phyloP scores from a whole-genome alignment of 345 rosid genomes.

The Tarenaya hassleriana region DNA sequence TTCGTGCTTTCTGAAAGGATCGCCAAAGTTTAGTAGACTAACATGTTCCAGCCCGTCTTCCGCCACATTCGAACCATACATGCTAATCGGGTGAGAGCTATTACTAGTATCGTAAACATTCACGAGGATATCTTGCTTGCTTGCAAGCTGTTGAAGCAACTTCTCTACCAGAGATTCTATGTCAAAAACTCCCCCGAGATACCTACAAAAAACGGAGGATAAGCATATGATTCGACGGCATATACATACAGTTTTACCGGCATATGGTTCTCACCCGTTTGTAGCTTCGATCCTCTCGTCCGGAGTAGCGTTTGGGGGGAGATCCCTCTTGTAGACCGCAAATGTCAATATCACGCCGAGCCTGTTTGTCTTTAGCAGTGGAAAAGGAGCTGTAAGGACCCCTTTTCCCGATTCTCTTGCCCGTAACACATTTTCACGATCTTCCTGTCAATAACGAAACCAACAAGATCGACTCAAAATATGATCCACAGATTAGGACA shows the following conservation, averaged over 20 bases:
- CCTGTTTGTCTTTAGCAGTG: constrained; percentile 80
- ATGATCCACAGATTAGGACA: constrained; percentile 17
- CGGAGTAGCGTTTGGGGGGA: constrained; percentile 53
- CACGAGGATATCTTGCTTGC: constrained; percentile 87
- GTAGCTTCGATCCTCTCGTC: constrained; percentile 74
- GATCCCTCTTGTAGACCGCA: constrained; percentile 86
- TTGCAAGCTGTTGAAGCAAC: constrained; percentile 93
- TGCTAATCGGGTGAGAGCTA: constrained; percentile 69
- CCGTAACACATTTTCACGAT: constrained; percentile 79
- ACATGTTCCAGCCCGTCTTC: constrained; percentile 52
- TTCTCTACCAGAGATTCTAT: constrained; percentile 88
- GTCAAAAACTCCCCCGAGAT: constrained; percentile 90
- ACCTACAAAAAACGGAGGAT: constrained; percentile 39
- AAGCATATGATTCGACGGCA: too few relatives aligned
- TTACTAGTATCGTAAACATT: constrained; percentile 81
- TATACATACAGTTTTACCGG: background rate
- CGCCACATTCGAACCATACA: constrained; percentile 73
- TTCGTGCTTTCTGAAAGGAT: constrained; percentile 90
- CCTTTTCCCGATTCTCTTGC: constrained; percentile 92
- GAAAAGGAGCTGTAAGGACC: constrained; percentile 86
- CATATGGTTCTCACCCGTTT: constrained; percentile 60
- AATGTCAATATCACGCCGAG: constrained; percentile 97
- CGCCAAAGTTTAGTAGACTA: constrained; percentile 79
- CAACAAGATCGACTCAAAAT: too few relatives aligned
- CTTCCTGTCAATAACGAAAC: too few relatives aligned